These are phyloP conservation scores for Corynascus novoguineensis DNA, from an alignment of 495 filamentous ascomycete species.

Conservation along the genomic window DNA sequence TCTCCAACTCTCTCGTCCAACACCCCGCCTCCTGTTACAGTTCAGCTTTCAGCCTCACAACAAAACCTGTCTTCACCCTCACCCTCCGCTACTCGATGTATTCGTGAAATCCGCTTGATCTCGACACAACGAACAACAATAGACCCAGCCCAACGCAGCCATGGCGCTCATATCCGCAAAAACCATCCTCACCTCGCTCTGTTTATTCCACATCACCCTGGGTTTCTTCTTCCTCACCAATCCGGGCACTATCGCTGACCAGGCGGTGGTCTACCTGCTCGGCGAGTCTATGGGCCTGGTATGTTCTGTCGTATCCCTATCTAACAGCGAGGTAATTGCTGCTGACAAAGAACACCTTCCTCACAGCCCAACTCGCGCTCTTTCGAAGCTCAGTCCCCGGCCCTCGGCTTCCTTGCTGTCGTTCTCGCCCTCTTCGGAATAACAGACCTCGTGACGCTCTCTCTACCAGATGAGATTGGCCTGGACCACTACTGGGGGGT, in stretches of 20 bases:
- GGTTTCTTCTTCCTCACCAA: constrained; percentile 75
- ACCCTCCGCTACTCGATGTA: background rate
- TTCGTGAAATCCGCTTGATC: background rate
- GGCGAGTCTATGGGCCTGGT: constrained; percentile 78
- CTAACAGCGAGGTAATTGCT: too few species aligned
- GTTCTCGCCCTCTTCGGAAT: constrained; percentile 62
- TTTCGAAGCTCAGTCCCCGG: constrained; percentile 58
- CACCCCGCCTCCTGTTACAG: background rate
- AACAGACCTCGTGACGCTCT: constrained; percentile 66
- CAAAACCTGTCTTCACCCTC: background rate
- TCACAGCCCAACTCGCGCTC: constrained; percentile 43
- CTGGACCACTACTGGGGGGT: constrained; percentile 59
- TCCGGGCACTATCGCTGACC: constrained; percentile 65
- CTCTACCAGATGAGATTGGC: constrained; percentile 63
- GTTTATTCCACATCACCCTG: constrained; percentile 74
- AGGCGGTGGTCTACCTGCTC: constrained; percentile 74
- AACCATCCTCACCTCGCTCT: constrained; percentile 70
- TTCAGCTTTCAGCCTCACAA: background rate
- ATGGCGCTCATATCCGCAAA: constrained; percentile 78
- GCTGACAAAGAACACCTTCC: background rate
- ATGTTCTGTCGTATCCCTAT: constrained; percentile 24
- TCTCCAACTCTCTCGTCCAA: background rate
- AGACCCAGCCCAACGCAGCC: background rate
- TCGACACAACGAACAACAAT: background rate
- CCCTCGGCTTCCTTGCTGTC: constrained; percentile 66